A percentile compares a stretch with the other conserved stretches of the same genome.
These are phyloP conservation scores for Alternaria sp. DNA, from an alignment of 2,329 filamentous ascomycete genomes.

Conservation along the genomic window DNA sequence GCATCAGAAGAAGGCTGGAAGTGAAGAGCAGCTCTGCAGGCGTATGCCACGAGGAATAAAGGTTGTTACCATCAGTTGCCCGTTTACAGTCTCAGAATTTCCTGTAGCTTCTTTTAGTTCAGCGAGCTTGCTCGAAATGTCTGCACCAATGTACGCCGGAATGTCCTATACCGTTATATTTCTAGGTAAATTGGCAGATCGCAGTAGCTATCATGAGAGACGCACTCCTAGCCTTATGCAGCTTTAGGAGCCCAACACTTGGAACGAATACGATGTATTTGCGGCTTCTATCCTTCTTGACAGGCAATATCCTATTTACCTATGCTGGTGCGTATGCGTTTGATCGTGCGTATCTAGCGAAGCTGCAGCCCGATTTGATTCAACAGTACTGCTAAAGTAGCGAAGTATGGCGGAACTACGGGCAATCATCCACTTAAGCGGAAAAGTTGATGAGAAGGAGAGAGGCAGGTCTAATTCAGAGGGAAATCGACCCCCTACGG, in stretches of 20 bases:
- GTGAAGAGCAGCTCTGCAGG: too few species aligned
- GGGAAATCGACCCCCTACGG: too few species aligned
- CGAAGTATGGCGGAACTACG: not conserved
- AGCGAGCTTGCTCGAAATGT: too few species aligned
- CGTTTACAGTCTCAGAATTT: too few species aligned
- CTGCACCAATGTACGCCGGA: constrained; percentile 5
- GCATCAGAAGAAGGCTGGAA: too few species aligned
- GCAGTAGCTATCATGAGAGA: constrained; percentile 8
- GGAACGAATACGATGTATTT: constrained; percentile 6
- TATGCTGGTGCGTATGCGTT: constrained; percentile 16
- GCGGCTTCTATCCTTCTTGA: constrained; percentile 13
- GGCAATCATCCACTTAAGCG: too few species aligned
- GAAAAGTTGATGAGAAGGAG: too few species aligned
- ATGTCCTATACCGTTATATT: constrained; percentile 5
- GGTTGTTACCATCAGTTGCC: too few species aligned
- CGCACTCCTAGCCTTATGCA: constrained; percentile 7
- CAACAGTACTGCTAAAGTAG: constrained; percentile 8
- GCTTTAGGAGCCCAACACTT: constrained; percentile 11
- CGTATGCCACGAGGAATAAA: too few species aligned
- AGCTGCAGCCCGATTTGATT: constrained; percentile 12
- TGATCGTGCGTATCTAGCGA: constrained; percentile 10
- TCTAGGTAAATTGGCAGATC: constrained; percentile 10
- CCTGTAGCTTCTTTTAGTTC: too few species aligned
- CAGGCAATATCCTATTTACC: constrained; percentile 10
- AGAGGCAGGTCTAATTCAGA: too few species aligned